These are phyloP conservation scores for Psilocybe cubensis DNA, from an alignment of 768 basidiomycete species.

Conservation along the genomic window DNA sequence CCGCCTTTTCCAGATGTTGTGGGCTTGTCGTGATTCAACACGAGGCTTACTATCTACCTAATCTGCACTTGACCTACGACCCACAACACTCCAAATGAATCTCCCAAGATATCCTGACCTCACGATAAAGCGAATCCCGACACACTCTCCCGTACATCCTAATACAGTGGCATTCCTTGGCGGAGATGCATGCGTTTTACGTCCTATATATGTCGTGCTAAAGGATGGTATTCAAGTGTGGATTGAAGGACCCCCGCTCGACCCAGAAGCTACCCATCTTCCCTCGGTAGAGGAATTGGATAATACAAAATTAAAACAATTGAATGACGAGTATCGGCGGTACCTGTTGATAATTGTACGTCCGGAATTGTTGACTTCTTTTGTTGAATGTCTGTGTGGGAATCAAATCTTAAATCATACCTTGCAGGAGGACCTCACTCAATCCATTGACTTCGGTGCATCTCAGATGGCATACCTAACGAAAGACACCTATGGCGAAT, in stretches of 20 bases:
- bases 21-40: no score
- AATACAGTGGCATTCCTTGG: background rate
- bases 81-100: background rate
- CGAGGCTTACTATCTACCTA: background rate
- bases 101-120: background rate
- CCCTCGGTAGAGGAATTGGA: background rate
- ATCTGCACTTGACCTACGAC: background rate
- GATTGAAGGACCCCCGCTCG: constrained; percentile 2
- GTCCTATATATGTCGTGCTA: constrained; percentile 2
- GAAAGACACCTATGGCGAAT: constrained; percentile 26
- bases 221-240: constrained; percentile 8
- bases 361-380: background rate
- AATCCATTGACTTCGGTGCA: constrained; percentile 9
- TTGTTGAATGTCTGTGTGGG: background rate
- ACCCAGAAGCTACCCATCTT: background rate
- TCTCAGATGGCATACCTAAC: constrained; percentile 17
- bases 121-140: constrained; percentile 10
- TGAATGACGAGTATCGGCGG: background rate
- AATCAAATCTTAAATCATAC: background rate
- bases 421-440: constrained; percentile 12
- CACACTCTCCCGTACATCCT: background rate
- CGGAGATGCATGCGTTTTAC: background rate
- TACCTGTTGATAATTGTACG: background rate
- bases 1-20: no score
- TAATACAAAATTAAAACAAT: background rate